phyloP scores from a whole-genome alignment of 2,329 filamentous ascomycete species.

The Penicillium glabrum region DNA sequence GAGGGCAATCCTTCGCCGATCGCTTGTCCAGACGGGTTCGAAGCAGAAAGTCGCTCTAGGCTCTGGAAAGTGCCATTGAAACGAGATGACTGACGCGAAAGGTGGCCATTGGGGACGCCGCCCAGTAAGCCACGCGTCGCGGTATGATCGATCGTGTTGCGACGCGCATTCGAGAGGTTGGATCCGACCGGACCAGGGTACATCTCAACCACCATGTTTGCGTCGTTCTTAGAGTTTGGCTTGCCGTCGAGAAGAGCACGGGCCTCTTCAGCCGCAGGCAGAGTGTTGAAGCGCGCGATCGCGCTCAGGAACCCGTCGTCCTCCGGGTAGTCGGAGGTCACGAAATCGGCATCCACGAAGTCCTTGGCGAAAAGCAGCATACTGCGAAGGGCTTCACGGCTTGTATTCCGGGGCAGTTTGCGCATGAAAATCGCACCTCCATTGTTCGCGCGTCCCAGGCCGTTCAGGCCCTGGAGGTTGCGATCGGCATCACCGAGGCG shows the following conservation, averaged over 20 bases:
- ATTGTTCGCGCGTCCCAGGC: conserved; percentile 30
- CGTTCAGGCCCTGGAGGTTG: conserved; percentile 36
- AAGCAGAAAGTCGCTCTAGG: conserved; percentile 57
- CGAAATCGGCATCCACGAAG: conserved; percentile 59
- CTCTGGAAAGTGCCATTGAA: conserved; percentile 63
- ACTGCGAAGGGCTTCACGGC: conserved; percentile 58
- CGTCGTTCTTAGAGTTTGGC: conserved; percentile 60
- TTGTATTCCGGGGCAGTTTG: conserved; percentile 60
- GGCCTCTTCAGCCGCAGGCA: conserved; percentile 60
- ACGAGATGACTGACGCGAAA: conserved; percentile 56
- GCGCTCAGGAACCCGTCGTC: conserved; percentile 59
- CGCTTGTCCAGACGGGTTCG: conserved; percentile 44
- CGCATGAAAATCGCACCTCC: conserved; percentile 55
- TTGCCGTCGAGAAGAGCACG: conserved; percentile 61
- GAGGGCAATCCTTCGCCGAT: conserved; percentile 53
- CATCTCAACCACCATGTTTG: conserved; percentile 58
- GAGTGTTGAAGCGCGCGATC: conserved; percentile 58
- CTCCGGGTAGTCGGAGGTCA: conserved; percentile 55
- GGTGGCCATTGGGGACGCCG: conserved; percentile 39
- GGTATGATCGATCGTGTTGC: conserved; percentile 56
- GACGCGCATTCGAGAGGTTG: conserved; percentile 38
- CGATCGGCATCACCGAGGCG: conserved; percentile 37
- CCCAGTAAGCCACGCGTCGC: conserved; percentile 34
- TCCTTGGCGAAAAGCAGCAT: conserved; percentile 67
- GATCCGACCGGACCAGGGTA: conserved; percentile 43